Percentiles rank a stretch among this genome's conserved stretches.
phyloP scores from a whole-genome alignment of 2,329 filamentous ascomycete genomes.

The Apiospora pterosperma region DNA sequence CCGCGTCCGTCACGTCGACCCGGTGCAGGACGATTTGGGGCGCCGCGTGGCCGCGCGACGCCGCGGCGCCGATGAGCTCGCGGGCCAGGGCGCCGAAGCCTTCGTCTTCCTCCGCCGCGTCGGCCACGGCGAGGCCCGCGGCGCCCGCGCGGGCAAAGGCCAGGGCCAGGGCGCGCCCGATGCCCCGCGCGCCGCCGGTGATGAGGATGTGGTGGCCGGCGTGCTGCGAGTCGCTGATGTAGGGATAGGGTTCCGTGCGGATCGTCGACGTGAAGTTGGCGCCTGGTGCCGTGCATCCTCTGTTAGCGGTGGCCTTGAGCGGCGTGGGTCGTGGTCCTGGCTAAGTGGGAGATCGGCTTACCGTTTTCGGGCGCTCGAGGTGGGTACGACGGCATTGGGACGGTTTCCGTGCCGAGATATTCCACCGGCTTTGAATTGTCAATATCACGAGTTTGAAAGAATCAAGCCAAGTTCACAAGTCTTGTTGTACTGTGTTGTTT shows the following conservation, averaged over 20 bases:
- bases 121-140: constrained; percentile 31
- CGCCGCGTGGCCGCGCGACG: constrained; percentile 18
- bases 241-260: constrained; percentile 27
- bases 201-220: constrained; percentile 31
- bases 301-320: background rate
- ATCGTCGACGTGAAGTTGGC: constrained; percentile 15
- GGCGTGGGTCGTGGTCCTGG: background rate
- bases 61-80: constrained; percentile 22
- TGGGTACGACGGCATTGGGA: background rate
- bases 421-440: no score
- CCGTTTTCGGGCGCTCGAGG: background rate
- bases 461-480: no score
- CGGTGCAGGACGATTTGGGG: constrained; percentile 28
- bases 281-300: background rate
- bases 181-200: constrained; percentile 31
- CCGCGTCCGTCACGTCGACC: constrained; percentile 29
- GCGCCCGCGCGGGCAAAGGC: constrained; percentile 33
- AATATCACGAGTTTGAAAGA: no score
- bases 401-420: no score
- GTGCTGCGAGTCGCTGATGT: constrained; percentile 25
- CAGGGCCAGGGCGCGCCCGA: constrained; percentile 28
- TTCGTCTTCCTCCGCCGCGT: constrained; percentile 21
- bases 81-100: constrained; percentile 15
- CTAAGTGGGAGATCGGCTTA: background rate
- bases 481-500: no score